Evolutionary conservation across 768 basidiomycete species (phyloP).

Genomic region (Cystobasidiopsis lactophilus): DNA sequence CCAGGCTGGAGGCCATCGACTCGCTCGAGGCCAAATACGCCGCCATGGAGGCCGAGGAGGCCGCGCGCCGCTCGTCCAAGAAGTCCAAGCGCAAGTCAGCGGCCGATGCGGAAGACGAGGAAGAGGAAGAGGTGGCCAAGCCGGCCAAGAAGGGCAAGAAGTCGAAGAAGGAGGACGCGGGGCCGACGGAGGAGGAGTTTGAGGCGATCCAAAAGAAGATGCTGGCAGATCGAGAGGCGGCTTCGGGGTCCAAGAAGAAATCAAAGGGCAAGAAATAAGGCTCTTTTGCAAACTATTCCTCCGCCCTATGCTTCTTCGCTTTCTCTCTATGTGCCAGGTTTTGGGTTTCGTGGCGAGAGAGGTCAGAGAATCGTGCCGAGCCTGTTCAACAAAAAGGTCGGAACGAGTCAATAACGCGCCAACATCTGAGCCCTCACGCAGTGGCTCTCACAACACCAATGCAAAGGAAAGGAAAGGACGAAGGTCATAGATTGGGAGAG

Average conservation of each 20-base stretch:
- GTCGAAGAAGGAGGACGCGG: constrained; percentile 20
- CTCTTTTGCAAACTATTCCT: background rate
- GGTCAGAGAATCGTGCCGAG: constrained; percentile 7
- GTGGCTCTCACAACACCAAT: constrained; percentile 2
- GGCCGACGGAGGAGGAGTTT: constrained; percentile 17
- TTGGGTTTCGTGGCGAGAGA: background rate
- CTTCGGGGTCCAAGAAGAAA: constrained; percentile 16
- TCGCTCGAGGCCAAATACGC: constrained; percentile 20
- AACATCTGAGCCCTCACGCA: too few relatives aligned
- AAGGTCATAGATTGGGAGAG: background rate
- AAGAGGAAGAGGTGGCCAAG: constrained; percentile 22
- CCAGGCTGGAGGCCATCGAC: constrained; percentile 10
- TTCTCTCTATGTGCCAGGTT: background rate
- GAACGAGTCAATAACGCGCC: too few relatives aligned
- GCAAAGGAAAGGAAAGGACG: background rate
- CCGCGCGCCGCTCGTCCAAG: constrained; percentile 11
- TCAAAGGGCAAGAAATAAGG: constrained; percentile 8
- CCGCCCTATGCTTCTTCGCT: background rate
- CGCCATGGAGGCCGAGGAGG: constrained; percentile 1
- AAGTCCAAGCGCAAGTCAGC: constrained; percentile 22
- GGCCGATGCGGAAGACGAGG: constrained; percentile 18
- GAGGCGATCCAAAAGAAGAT: constrained; percentile 2
- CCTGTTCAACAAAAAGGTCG: background rate
- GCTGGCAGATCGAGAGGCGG: background rate
- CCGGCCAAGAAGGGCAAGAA: constrained; percentile 21